Base-by-base conservation (phyloP, 257 asterid species). In the Solanum megistacrolobum region DNA sequence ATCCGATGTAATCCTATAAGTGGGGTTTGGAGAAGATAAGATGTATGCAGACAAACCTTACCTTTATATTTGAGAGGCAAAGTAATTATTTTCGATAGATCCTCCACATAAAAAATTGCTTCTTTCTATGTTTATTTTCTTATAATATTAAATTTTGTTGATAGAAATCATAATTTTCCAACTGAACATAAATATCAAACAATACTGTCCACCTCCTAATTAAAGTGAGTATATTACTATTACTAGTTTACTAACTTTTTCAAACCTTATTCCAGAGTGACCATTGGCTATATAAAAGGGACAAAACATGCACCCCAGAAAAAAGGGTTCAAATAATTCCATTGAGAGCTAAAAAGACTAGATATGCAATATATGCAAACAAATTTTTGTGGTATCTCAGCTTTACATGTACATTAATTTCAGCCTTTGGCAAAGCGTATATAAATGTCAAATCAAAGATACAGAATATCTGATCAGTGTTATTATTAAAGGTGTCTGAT, bases 271-370 rank as follows among this genome's bases (percentile, higher is more conserved):
- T 43, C 13, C 4, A 25, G 78, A n/a, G 86, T 87, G 89, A 52
- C 66, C 86, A 65, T 18, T 87, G 85, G 38, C 31, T 29, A 72
- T 29, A 29, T 21, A 41, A 23, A 46, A 60, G 60, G 38, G 68
- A 78, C 87, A 88, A 60, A 38, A 7, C 65, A 43, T 29, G 58
- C 85, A 81, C 85, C 88, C 85, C 46, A 73, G 65, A 75, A 88
- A 88, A 88, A 62, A 74, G 91, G 83, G 89, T 86, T 88, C 91
- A 90, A 86, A 88, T 32, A 62, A 66, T 27, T 76, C 82, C 20
- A 83, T 9, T 87, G 87, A 90, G 83, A 84, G 83, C 89, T 66
- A 86, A 86, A 83, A 86, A 16, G 65, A 48, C 69, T 48, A 29
- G 11, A 27, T 21, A 7, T 8, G 36, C 83, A 27, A 79, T 14